Evolutionary conservation across 495 filamentous ascomycete genomes (phyloP), one percentile per base, ranked within the genome.

Genomic region (Bathelium albidoporum): DNA sequence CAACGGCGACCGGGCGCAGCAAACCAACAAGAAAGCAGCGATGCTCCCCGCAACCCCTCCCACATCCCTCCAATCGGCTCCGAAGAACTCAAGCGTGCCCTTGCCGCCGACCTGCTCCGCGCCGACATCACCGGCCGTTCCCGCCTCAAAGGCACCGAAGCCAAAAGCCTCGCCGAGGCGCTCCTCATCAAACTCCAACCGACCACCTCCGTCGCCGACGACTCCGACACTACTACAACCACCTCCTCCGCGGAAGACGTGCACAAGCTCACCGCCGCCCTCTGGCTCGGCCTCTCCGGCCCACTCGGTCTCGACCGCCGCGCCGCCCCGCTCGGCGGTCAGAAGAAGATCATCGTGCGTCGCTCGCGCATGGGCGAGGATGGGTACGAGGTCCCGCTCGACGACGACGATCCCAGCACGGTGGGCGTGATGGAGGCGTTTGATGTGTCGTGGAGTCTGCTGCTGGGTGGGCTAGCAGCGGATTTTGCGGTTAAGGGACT

Each of bases 91-190:
- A 75, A 75, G 59, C 68, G 74, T 24, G 71, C 70, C 28, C 64
- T 77, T 3, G 67, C 71, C 22, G 67, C 66, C 61, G 73, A 74
- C 43, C 67, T 77, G 9, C 68, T 77, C 24, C 70, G 73, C 29
- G 74, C 73, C 18, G 60, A 64, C 11, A 53, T 77, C 12, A 31
- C 64, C 10, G 73, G 73, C 43, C 69, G 73, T 28, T 59, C 65
- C 3, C 68, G 74, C 26, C 70, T 77, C 2, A 66, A 60, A n/a
- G 68, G 74, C 41, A 69, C 72, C 22, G 74, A 77, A 68, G 73
- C 72, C 12, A 77, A 75, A 49, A 61, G 61, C 16, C 70, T 77
- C 22, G 72, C 74, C 0, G 67, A 70, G 20, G 65, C 70, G 0
- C 68, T 77, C 41, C 69, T 77, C 1, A 26, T 55, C 49, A 55